phyloP scores from a whole-genome alignment of 345 rosid genomes.

The Reutealis trisperma region DNA sequence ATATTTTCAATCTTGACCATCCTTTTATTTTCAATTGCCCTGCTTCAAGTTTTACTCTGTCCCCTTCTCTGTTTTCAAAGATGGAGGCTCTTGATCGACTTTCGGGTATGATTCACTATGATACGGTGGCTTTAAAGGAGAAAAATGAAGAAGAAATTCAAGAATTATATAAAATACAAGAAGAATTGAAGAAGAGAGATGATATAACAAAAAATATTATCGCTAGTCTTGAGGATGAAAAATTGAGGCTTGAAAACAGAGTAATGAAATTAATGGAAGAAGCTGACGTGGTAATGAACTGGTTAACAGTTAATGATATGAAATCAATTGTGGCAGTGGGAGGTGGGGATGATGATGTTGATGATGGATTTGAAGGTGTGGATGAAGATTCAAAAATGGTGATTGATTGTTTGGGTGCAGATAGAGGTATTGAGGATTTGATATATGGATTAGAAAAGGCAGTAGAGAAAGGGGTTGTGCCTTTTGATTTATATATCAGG shows the following conservation, averaged over 20 bases:
- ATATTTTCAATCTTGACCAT: conserved; percentile 53
- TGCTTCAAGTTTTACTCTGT: conserved; percentile 24
- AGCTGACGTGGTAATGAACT: conserved; percentile 35
- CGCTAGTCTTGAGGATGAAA: conserved; percentile 44
- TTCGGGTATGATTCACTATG: conserved; percentile 57
- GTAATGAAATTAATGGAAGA: conserved; percentile 23
- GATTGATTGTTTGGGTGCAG: conserved; percentile 44
- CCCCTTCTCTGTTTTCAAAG: conserved; percentile 37
- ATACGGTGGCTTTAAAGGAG: conserved; percentile 30
- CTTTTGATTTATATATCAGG: conserved; percentile 48
- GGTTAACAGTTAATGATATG: conserved; percentile 44
- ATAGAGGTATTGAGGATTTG: conserved; percentile 61
- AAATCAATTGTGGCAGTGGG: conserved; percentile 4
- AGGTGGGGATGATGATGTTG: conserved; percentile 29
- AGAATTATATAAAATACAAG: conserved; percentile 36
- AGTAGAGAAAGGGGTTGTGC: conserved; percentile 36
- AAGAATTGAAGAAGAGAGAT: conserved; percentile 36
- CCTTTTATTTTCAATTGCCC: conserved; percentile 36
- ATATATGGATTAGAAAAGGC: conserved; percentile 54
- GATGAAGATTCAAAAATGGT: conserved; percentile 34
- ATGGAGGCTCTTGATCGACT: conserved; percentile 72
- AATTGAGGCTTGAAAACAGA: conserved; percentile 30
- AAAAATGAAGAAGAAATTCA: conserved; percentile 42
- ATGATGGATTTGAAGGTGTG: conserved; percentile 32
- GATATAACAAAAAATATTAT: conserved; percentile 14